Base-by-base conservation (phyloP, 345 rosid genomes). In the Boechera retrofracta region DNA sequence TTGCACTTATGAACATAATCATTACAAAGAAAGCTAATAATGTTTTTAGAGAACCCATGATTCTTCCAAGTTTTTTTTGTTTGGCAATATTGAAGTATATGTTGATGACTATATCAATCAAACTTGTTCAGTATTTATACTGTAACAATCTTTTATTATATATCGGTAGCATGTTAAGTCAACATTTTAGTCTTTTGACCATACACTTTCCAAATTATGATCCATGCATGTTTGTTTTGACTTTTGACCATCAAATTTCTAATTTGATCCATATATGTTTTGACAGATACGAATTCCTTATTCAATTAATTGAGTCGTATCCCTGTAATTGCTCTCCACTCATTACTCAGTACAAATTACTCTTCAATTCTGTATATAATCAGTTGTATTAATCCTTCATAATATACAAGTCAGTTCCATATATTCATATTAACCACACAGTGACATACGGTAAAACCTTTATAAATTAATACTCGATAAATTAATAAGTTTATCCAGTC, bases 1-100 rank as follows among this genome's bases (percentile, higher is more conserved):
- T 35, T 60, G 67, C 76, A 60, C 35, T 72, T 48, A 24, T 1
- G 16, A 71, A 60, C 28, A 72, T 28, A 36, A 1, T 15, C 76
- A 26, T n/a, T 3, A 60, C 26, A 6, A 49, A 60, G 16, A 60
- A 3, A 10, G 33, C 39, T 35, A 26, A 1, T 1, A 10, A 6
- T 61, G 5, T 10, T 24, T 60, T 49, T 3, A n/a, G 39, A 72
- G 11, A 56, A 55, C 32, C 52, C 36, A 41, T 41, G 3, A 26
- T 41, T 62, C 35, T 0, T 26, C 2, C 16, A 41, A 36, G 1
- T 18, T 60, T 38, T 28, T 28, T 28, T 28, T 28, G 16, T 28
- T 2, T 6, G 5, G 16, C 0, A 6, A 24, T 39, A 21, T 11
- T 2, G 3, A 62, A 24, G 18, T 24, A 24, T 24, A 41, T 28